Conservation (phyloP, 306 rosid genomes). For the Lagenaria siceraria region DNA sequence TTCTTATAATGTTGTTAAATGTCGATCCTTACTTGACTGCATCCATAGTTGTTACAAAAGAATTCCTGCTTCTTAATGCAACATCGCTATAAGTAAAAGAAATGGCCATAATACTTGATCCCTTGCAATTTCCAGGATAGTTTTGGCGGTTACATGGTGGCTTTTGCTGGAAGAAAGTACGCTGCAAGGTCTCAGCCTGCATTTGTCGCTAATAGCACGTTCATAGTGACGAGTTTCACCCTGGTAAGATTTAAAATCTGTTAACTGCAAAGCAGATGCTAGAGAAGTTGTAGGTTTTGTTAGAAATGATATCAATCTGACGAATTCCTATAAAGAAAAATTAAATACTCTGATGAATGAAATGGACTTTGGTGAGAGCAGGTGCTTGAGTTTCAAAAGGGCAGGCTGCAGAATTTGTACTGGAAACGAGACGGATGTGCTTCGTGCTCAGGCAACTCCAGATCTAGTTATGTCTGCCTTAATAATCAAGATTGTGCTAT, state of each 20-base stretch:
- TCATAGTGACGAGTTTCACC: constrained; percentile 48
- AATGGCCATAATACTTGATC: background rate
- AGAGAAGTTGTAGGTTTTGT: background rate
- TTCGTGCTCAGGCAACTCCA: constrained; percentile 40
- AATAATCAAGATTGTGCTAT: constrained; percentile 63
- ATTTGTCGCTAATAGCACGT: constrained; percentile 47
- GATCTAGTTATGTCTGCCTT: constrained; percentile 36
- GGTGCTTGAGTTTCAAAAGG: constrained; percentile 65
- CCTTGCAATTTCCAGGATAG: constrained; percentile 25
- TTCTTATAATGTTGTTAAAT: background rate
- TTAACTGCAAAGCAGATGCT: background rate
- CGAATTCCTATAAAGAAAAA: background rate
- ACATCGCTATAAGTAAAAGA: background rate
- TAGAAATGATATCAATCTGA: background rate
- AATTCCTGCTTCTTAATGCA: background rate
- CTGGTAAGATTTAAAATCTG: constrained; percentile 27
- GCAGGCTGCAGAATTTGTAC: constrained; percentile 56
- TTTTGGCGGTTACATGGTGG: constrained; percentile 66
- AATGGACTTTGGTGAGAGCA: constrained; percentile 19
- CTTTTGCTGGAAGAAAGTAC: constrained; percentile 52
- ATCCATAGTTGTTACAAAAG: background rate
- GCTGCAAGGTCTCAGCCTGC: constrained; percentile 60
- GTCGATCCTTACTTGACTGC: background rate
- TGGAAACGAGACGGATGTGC: constrained; percentile 66
- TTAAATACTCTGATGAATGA: background rate